These are phyloP conservation scores for Rhynchospora pubera DNA, from an alignment of 176 grass and related monocot genomes.

Conservation along the genomic window DNA sequence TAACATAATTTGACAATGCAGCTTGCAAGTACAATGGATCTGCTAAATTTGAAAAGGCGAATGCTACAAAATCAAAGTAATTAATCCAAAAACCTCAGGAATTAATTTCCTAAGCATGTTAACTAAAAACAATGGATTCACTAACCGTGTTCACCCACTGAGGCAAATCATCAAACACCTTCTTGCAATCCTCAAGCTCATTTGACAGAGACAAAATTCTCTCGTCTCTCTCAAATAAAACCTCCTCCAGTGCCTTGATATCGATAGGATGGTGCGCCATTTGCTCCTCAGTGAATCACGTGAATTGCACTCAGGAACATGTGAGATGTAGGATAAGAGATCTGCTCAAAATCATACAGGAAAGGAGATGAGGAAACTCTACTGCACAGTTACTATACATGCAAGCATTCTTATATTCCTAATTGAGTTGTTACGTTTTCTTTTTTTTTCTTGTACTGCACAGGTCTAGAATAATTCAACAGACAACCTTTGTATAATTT, in stretches of 20 bases:
- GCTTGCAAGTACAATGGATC: neutral
- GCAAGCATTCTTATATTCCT: too few species aligned
- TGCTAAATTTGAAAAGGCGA: neutral
- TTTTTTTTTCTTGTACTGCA: too few species aligned
- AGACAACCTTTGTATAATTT: too few species aligned
- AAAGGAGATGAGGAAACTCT: too few species aligned
- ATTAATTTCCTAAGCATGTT: neutral
- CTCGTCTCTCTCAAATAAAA: conserved; percentile 26
- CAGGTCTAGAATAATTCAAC: too few species aligned
- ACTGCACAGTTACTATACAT: too few species aligned
- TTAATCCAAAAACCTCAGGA: neutral
- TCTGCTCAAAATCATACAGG: too few species aligned
- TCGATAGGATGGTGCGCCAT: conserved; percentile 49
- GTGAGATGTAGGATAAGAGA: too few species aligned
- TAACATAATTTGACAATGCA: neutral
- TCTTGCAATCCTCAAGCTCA: conserved; percentile 27
- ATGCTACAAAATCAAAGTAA: neutral
- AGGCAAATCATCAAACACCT: conserved; percentile 25
- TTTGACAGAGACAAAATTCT: conserved; percentile 18
- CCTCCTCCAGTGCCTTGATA: conserved; percentile 31
- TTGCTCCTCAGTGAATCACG: conserved; percentile 52
- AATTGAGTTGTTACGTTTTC: too few species aligned
- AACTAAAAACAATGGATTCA: neutral
- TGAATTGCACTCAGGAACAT: neutral
- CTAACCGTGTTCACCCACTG: conserved; percentile 24